Evolutionary conservation across 306 rosid genomes (phyloP).

Genomic region (Rosa lucieae): DNA sequence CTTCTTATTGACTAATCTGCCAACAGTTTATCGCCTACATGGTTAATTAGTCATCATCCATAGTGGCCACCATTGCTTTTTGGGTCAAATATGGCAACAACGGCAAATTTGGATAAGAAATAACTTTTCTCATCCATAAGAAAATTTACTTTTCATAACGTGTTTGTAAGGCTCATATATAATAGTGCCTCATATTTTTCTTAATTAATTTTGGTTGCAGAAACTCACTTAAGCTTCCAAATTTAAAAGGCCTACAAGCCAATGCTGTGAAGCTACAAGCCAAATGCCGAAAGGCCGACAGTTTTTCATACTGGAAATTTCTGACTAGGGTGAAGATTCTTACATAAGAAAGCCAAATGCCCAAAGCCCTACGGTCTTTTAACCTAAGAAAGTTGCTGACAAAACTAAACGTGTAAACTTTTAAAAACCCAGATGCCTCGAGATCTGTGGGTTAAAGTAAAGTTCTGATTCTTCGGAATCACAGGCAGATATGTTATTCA

Average conservation of each 20-base stretch:
- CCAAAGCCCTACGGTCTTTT: neutral
- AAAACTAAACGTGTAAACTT: neutral
- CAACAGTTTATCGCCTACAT: neutral
- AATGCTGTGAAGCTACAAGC: conserved; percentile 2
- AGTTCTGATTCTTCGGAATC: conserved; percentile 2
- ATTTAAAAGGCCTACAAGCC: neutral
- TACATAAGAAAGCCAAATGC: neutral
- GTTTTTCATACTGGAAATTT: neutral
- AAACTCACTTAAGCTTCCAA: neutral
- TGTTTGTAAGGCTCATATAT: neutral
- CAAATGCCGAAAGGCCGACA: neutral
- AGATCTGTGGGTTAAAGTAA: neutral
- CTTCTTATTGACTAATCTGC: neutral
- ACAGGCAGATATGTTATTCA: neutral
- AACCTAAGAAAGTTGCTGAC: neutral
- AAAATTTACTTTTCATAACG: neutral
- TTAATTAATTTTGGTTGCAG: neutral
- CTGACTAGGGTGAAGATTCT: neutral
- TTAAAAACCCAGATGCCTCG: neutral
- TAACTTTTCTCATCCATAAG: neutral
- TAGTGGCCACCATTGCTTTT: conserved; percentile 1
- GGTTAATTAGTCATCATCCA: neutral
- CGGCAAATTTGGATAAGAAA: neutral
- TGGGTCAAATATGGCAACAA: conserved; percentile 6
- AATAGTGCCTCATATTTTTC: neutral